phyloP scores from a whole-genome alignment of 2,329 filamentous ascomycete species.

The Thermomyces lanuginosus region DNA sequence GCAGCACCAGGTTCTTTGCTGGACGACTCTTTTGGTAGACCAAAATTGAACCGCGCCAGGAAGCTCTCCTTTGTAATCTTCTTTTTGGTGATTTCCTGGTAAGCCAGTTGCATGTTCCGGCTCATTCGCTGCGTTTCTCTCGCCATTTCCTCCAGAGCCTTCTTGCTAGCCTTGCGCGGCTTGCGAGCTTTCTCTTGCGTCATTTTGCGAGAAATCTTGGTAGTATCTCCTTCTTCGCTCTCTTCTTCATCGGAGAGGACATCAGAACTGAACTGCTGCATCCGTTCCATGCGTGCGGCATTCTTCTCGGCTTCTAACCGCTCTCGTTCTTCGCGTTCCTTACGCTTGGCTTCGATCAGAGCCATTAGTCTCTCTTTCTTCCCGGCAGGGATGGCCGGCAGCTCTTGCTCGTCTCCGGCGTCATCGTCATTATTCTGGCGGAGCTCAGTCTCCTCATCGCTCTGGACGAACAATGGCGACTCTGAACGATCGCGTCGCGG shows the following conservation, averaged over 20 bases:
- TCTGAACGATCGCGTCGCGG: conserved; percentile 12
- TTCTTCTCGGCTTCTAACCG: conserved; percentile 33
- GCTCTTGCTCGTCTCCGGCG: conserved; percentile 12
- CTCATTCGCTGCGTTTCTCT: conserved; percentile 84
- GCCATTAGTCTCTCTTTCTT: conserved; percentile 47
- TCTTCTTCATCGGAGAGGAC: conserved; percentile 36
- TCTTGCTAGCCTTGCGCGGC: conserved; percentile 73
- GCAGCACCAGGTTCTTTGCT: conserved; percentile 9
- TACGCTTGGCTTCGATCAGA: conserved; percentile 55
- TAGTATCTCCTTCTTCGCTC: conserved; percentile 41
- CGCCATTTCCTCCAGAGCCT: conserved; percentile 85
- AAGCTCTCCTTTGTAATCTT: conserved; percentile 72
- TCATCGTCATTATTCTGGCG: conserved; percentile 12
- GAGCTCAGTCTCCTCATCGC: conserved; percentile 6
- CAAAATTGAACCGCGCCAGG: conserved; percentile 67
- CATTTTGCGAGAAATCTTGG: conserved; percentile 49
- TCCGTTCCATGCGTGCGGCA: conserved; percentile 17
- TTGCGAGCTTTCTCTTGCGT: conserved; percentile 56
- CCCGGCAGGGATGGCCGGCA: conserved; percentile 15
- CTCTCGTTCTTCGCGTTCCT: conserved; percentile 53
- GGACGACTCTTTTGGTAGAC: conserved; percentile 21
- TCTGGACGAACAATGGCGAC: conserved; percentile 30
- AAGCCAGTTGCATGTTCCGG: conserved; percentile 76
- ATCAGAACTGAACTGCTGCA: conserved; percentile 21
- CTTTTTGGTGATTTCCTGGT: conserved; percentile 81